Conservation (phyloP, 2,329 filamentous ascomycete species). For the Myriosclerotinia duriaeana region DNA sequence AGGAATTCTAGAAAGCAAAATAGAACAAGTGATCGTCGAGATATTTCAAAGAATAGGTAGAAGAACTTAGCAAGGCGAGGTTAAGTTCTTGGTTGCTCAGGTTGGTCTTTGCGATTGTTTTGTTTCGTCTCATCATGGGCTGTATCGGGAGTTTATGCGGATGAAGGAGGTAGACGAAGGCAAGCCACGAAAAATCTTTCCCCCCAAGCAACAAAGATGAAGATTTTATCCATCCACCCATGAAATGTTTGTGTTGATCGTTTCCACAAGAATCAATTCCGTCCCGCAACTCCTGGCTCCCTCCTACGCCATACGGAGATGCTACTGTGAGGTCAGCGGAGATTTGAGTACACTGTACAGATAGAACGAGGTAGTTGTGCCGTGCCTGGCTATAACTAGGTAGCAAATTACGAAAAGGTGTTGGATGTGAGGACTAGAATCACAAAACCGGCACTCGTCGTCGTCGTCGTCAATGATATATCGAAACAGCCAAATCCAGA, state of each 20-base stretch:
- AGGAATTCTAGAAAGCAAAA: background rate
- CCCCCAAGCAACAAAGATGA: no score
- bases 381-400: background rate
- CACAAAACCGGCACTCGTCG: background rate
- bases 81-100: background rate
- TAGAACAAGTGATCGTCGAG: background rate
- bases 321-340: constrained; percentile 1
- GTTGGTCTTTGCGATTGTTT: background rate
- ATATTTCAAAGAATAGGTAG: background rate
- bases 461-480: background rate
- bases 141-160: background rate
- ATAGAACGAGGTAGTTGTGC: no score
- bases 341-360: background rate
- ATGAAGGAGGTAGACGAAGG: constrained; percentile 9
- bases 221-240: no score
- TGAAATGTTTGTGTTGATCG: constrained; percentile 12
- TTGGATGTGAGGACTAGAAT: no score
- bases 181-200: no score
- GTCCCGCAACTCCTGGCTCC: constrained; percentile 5
- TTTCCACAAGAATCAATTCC: background rate
- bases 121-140: background rate
- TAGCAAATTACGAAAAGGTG: background rate
- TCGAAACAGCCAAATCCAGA: background rate
- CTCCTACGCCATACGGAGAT: background rate
- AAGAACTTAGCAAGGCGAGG: background rate